Conservation (phyloP, 345 rosid species). For the Barbarea vulgaris region DNA sequence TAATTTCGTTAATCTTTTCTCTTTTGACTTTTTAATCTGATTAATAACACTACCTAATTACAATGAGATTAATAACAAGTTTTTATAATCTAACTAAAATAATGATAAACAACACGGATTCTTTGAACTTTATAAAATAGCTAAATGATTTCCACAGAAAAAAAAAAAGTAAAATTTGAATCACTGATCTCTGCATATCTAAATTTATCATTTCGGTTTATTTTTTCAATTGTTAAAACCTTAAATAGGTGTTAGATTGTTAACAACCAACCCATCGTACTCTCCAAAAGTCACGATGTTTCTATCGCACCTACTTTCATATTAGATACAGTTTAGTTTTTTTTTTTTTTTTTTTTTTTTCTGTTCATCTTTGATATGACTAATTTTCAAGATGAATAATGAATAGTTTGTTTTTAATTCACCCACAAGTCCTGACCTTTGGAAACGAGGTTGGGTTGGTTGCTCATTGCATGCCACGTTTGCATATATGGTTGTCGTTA, state of each 20-base stretch:
- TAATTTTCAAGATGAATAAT: background rate
- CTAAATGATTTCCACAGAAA: background rate
- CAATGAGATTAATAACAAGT: background rate
- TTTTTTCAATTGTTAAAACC: too few relatives aligned
- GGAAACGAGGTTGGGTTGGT: background rate
- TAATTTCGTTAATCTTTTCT: background rate
- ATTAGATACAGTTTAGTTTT: background rate
- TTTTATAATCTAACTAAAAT: background rate
- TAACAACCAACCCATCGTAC: background rate
- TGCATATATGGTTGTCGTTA: background rate
- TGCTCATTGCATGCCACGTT: conserved; percentile 19
- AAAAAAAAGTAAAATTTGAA: background rate
- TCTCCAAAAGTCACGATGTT: conserved; percentile 5
- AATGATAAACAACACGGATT: background rate
- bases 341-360: too few relatives aligned
- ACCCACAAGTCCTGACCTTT: background rate
- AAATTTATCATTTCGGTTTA: too few relatives aligned
- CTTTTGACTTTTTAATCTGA: background rate
- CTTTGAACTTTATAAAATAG: background rate
- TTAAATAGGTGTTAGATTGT: background rate
- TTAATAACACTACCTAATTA: too few relatives aligned
- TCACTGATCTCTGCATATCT: too few relatives aligned
- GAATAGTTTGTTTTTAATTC: too few relatives aligned
- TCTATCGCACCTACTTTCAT: background rate
- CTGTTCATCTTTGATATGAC: background rate